Evolutionary conservation across 306 rosid genomes (phyloP), one percentile per base, ranked within the genome.

Genomic region (Carpinus viminea): DNA sequence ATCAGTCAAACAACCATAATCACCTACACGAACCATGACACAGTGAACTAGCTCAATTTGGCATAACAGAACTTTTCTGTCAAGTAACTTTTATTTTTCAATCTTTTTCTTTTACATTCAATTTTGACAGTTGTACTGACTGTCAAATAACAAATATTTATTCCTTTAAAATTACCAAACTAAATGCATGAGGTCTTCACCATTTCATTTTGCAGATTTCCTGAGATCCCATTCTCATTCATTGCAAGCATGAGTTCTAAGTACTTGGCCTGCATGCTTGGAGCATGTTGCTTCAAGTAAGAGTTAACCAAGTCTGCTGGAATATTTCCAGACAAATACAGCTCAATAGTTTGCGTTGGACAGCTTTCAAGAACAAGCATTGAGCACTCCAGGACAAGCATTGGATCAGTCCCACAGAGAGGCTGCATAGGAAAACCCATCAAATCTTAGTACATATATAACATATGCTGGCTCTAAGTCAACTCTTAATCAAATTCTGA

Each of bases 131-230:
- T 2, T 21, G 7, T 5, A 57, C 4, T 1, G 13, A 66, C 71
- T 16, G 28, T 8, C 50, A 66, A 66, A 13, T 16, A 18, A 17
- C 20, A 66, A 66, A 38, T 66, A 17, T 66, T 18, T 16, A 41
- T 38, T 28, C 38, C 71, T 18, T 16, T 38, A 72, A 57, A 68
- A 80, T 76, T 70, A 60, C 36, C 50, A 34, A 86, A 82, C 20
- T 72, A 72, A 75, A 81, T 26, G 77, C 59, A 74, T 73, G 34
- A 73, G 68, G 51, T 78, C 31, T 84, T 86, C 84, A 96, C 99
- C 99, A 96, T 93, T 90, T 96, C 99, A 85, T 90, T 96, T 86
- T 93, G 98, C 88, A 96, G 90, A 87, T 93, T 91, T 69, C 96
- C 92, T 12, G 99, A 96, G 68, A 96, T 85, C 24, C 97, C 95